Evolutionary conservation across 139 green algal species (phyloP), one percentile per base, ranked within the genome.

Genomic region (Zygnema cylindricum): DNA sequence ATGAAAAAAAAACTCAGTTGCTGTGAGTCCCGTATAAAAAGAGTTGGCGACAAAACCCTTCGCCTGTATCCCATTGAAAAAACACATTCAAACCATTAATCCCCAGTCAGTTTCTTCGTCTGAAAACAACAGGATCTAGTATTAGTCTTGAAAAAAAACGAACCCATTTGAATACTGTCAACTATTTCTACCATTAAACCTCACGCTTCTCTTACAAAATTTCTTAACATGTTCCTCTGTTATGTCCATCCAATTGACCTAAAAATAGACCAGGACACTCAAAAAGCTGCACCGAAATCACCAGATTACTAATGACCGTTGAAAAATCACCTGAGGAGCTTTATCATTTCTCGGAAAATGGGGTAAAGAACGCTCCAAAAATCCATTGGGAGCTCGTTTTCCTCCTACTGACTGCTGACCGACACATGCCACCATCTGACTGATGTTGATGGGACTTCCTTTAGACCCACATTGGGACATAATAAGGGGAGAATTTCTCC

Each of bases 1-100:
- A 94, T 99, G 97, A 92, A 99, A 99, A 93, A 98, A 99, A 85
- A 99, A 99, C 94, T 99, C 97, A 1, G 96, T 98, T 69, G 97
- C 95, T 3, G 90, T 96, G 35, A 99, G 94, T 1, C 97, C 97
- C 73, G 85, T 91, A 92, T 97, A 99, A 94, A 99, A 99, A n/a
- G 92, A 96, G 93, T 96, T 97, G 69, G 95, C 96, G 63, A 99
- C 97, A 92, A 99, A 99, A 71, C 97, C 97, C 86, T 98, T 98
- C 82, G 94, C 96, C 92, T 89, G 91, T 1, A 90, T n/a, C n/a
- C n/a, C n/a, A n/a, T n/a, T n/a, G n/a, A n/a, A n/a, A n/a, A n/a
- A n/a, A n/a, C n/a, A n/a, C n/a, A n/a, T n/a, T n/a, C n/a, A n/a
- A n/a, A n/a, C n/a, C n/a, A n/a, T n/a, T n/a, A n/a, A n/a, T n/a